These are phyloP conservation scores for Hevea brasiliensis DNA, from an alignment of 345 rosid genomes.

Conservation along the genomic window DNA sequence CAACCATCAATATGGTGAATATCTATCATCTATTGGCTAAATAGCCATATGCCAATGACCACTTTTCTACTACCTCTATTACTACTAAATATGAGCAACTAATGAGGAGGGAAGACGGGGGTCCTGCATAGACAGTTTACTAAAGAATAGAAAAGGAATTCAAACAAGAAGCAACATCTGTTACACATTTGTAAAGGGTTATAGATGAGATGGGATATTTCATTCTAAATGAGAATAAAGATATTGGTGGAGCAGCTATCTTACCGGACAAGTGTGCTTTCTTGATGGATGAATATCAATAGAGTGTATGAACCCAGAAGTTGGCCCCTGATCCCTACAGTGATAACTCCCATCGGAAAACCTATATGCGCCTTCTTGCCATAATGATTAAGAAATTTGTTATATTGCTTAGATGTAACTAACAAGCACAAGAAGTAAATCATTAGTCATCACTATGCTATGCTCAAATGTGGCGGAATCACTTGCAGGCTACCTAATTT, in stretches of 20 bases:
- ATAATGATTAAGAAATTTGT: not conserved
- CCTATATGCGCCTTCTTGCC: not conserved
- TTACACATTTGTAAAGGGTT: not conserved
- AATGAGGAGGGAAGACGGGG: too few species aligned
- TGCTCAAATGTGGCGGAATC: not conserved
- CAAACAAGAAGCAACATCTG: not conserved
- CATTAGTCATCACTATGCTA: not conserved
- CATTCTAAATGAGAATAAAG: conserved; percentile 1
- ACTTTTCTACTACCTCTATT: not conserved
- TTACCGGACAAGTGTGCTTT: conserved; percentile 86
- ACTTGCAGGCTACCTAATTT: not conserved
- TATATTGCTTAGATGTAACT: not conserved
- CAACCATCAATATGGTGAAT: not conserved
- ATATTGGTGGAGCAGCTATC: conserved; percentile 13
- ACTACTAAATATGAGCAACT: not conserved
- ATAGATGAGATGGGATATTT: not conserved
- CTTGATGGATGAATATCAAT: conserved; percentile 88
- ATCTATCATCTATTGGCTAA: not conserved
- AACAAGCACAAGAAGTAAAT: not conserved
- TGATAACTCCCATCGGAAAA: conserved; percentile 10
- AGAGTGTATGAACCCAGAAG: conserved; percentile 73
- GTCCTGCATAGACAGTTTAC: not conserved
- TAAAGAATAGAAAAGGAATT: not conserved
- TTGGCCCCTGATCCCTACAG: conserved; percentile 64
- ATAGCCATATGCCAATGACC: not conserved